A percentile compares a stretch with the other conserved stretches of the same genome.
These are phyloP conservation scores for Plasmodium knowlesi DNA, from an alignment of 169 alveolate genomes.

Conservation along the genomic window DNA sequence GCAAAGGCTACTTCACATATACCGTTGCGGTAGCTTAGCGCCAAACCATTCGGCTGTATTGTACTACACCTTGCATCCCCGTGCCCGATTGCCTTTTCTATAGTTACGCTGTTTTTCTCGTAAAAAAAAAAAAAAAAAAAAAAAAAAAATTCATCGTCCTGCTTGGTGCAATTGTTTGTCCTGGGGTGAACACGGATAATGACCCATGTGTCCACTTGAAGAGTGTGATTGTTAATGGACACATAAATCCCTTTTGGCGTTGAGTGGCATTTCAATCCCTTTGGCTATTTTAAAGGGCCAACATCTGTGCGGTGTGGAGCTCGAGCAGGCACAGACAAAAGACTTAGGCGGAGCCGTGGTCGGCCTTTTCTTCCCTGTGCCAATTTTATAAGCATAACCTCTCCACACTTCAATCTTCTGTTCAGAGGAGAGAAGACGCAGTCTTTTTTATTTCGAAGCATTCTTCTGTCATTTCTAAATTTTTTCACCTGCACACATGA, in stretches of 20 bases:
- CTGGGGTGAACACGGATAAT: not conserved
- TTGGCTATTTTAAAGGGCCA: conserved; percentile 2
- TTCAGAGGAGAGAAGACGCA: not conserved
- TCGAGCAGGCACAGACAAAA: not conserved
- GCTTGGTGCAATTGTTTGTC: not conserved
- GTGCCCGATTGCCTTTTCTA: not conserved
- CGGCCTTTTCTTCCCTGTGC: not conserved
- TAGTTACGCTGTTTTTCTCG: not conserved
- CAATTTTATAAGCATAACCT: not conserved
- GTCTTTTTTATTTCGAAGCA: not conserved
- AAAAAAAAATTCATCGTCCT: conserved; percentile 16
- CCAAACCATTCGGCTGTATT: not conserved
- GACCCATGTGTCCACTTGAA: not conserved
- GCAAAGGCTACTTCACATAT: conserved; percentile 5
- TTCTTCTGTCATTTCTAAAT: not conserved
- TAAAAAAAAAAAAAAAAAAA: conserved; percentile 5
- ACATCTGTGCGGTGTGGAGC: not conserved
- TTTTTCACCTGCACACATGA: not conserved
- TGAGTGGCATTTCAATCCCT: not conserved
- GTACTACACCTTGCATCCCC: not conserved
- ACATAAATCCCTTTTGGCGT: not conserved
- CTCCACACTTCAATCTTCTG: not conserved
- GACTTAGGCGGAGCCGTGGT: not conserved
- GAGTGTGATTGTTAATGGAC: not conserved
- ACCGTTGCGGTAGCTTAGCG: not conserved